Evolutionary conservation across 805 yeast species (phyloP), one percentile per base, ranked within the genome.

Genomic region (Wickerhamomyces chambardii): DNA sequence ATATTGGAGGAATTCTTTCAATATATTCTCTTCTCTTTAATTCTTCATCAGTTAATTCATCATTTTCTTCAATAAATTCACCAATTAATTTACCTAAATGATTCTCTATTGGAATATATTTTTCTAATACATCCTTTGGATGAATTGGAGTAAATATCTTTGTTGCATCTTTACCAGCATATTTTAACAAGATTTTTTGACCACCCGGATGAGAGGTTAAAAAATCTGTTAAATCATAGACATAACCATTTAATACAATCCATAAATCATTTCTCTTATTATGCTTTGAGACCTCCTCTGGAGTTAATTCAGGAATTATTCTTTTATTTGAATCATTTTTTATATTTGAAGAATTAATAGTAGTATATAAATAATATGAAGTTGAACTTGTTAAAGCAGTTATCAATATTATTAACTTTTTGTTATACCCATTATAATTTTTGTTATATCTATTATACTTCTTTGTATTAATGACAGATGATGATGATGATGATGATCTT

Each of bases 61-160:
- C 63, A 15, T 57, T 66, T 33, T 60, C 66, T 16, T 55, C 59
- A 27, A 52, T 61, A 31, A 51, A 50, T 37, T 48, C 53, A n/a
- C 58, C 61, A 17, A 58, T 47, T 27, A 76, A 57, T 9, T 63
- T 64, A 7, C 92, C 94, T 28, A 84, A 56, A 46, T 76, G 77
- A 50, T 78, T 78, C 21, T 74, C 74, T 19, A 53, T 54, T 15
- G 77, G 71, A 26, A 83, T 61, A 51, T 66, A 74, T 47, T 75
- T 75, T 28, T 73, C 77, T 36, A 90, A 66, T 6, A 85, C 82
- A 47, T 87, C 95, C n/a, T 80, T 73, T 0, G 97, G 92, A 57
- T 90, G 98, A 40, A 90, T 69, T 15, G 95, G 95, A 37, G 77
- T 82, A 51, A 86, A 90, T 15, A 84, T 77, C 47, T 80, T 78